phyloP scores from a whole-genome alignment of 2,329 filamentous ascomycete genomes.

The Fusarium stilboides region DNA sequence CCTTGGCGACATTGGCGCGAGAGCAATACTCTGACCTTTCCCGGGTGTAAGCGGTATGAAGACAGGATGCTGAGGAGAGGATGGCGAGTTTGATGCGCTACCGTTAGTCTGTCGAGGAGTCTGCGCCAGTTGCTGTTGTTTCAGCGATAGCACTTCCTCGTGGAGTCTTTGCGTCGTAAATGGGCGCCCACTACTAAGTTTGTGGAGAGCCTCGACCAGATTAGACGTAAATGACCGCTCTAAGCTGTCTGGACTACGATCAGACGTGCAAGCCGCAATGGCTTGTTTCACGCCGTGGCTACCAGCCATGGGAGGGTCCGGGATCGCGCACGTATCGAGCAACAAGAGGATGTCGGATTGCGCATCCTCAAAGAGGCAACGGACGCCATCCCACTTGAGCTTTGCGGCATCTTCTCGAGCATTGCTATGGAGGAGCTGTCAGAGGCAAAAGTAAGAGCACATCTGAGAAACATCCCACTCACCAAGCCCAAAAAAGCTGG shows the following conservation, averaged over 20 bases:
- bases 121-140: slow-evolving; percentile 62
- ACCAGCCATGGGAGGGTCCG: slow-evolving; percentile 65
- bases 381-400: slow-evolving; percentile 75
- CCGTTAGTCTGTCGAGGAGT: slow-evolving; percentile 63
- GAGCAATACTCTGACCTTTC: slow-evolving; percentile 66
- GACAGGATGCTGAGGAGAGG: slow-evolving; percentile 61
- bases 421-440: slow-evolving; percentile 64
- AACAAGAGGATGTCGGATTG: slow-evolving; percentile 75
- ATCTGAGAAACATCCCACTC: slow-evolving; percentile 55
- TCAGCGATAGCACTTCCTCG: slow-evolving; percentile 67
- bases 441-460: slow-evolving; percentile 51
- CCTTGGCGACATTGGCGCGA: slow-evolving; percentile 63
- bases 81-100: slow-evolving; percentile 55
- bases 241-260: slow-evolving; percentile 63
- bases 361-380: slow-evolving; percentile 74
- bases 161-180: slow-evolving; percentile 71
- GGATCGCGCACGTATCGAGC: slow-evolving; percentile 73
- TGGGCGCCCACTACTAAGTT: slow-evolving; percentile 66
- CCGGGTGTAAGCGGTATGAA: slow-evolving; percentile 70
- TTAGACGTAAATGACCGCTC: slow-evolving; percentile 72
- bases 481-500: slow-evolving; percentile 78
- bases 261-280: slow-evolving; percentile 72
- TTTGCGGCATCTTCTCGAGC: slow-evolving; percentile 70
- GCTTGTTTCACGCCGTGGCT: slow-evolving; percentile 73
- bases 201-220: slow-evolving; percentile 69